phyloP scores from a whole-genome alignment of 140 eudicot genomes.

The Flaveria floridana region DNA sequence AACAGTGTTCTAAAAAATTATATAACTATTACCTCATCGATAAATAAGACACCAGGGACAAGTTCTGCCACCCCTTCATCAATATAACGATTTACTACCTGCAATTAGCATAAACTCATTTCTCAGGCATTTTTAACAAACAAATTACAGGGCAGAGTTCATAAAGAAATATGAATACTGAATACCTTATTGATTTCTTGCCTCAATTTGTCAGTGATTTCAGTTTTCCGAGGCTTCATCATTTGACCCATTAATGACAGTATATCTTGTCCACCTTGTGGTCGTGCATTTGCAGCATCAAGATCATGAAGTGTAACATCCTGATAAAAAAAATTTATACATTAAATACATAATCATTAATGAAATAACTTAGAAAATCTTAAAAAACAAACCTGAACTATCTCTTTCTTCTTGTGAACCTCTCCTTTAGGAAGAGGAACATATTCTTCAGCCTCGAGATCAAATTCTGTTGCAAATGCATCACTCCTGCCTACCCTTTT shows the following conservation, averaged over 20 bases:
- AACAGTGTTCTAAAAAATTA: background rate
- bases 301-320: constrained; percentile 98
- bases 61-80: constrained; percentile 99
- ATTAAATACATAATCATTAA: background rate
- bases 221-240: constrained; percentile 99
- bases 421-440: constrained; percentile 99
- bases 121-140: constrained; percentile 6
- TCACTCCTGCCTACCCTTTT: constrained; percentile 98
- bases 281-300: constrained; percentile 99
- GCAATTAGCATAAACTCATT: constrained; percentile 26
- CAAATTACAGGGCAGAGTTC: background rate
- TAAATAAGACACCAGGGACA: constrained; percentile 95
- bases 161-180: constrained; percentile 20
- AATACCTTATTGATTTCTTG: constrained; percentile 92
- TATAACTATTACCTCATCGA: constrained; percentile 63
- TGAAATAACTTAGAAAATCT: background rate
- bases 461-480: constrained; percentile 98
- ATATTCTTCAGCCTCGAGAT: constrained; percentile 97
- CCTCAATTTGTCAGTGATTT: constrained; percentile 89
- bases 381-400: constrained; percentile 77
- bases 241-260: constrained; percentile 97
- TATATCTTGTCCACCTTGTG: constrained; percentile 99
- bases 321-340: constrained; percentile 27
- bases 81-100: constrained; percentile 95
- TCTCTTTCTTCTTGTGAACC: constrained; percentile 98